Percentiles rank a stretch among this genome's conserved stretches.
These are phyloP conservation scores for Trichoderma arundinaceum DNA, from an alignment of 2,329 filamentous ascomycete species.

Conservation along the genomic window DNA sequence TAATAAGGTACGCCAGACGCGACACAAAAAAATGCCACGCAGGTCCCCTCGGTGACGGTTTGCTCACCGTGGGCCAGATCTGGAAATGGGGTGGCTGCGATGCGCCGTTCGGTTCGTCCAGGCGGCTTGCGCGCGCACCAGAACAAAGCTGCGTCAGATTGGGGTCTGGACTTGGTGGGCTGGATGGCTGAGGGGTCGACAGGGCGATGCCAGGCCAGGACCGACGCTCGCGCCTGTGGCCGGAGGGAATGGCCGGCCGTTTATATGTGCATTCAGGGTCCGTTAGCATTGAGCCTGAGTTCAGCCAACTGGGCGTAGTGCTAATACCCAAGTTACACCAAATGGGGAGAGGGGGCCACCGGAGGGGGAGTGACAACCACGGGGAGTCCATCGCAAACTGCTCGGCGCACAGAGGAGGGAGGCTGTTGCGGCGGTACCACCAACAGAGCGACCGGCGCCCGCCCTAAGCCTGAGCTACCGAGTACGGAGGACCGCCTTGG, in stretches of 20 bases:
- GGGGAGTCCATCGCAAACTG: constrained; percentile 21
- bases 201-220: neutral
- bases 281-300: constrained; percentile 22
- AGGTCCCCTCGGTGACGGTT: constrained; percentile 24
- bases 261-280: constrained; percentile 53
- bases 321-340: constrained; percentile 29
- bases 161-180: constrained; percentile 2
- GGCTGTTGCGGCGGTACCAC: constrained; percentile 19
- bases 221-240: constrained; percentile 26
- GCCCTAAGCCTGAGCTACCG: constrained; percentile 21
- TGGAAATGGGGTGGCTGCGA: constrained; percentile 29
- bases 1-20: neutral
- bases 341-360: constrained; percentile 16
- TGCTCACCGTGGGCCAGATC: constrained; percentile 26
- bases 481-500: constrained; percentile 12
- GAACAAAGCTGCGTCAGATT: neutral
- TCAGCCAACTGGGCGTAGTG: constrained; percentile 9
- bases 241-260: constrained; percentile 52
- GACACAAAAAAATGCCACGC: constrained; percentile 1
- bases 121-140: neutral
- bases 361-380: constrained; percentile 11
- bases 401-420: constrained; percentile 16
- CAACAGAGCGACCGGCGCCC: constrained; percentile 17
- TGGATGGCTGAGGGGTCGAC: constrained; percentile 16
- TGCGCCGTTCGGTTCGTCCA: constrained; percentile 7